phyloP scores from a whole-genome alignment of 805 yeast species.

The Sungouiella thailandica region DNA sequence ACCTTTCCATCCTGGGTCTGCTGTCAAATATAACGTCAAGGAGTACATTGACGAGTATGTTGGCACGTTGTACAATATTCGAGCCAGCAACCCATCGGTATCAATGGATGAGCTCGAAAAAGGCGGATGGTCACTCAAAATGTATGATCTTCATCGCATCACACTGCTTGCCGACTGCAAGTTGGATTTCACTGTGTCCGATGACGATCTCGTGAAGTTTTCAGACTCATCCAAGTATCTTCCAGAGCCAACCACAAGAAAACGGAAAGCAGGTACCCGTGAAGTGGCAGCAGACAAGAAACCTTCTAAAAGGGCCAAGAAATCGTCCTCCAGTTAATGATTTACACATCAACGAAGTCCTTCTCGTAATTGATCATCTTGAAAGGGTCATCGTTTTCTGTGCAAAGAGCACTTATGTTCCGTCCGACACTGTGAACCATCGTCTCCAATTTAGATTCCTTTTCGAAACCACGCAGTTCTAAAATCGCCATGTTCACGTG shows the following conservation, averaged over 20 bases:
- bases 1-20: constrained; percentile 16
- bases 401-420: constrained; percentile 27
- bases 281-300: no score
- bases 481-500: constrained; percentile 18
- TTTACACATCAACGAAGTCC: constrained; percentile 27
- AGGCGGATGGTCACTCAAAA: constrained; percentile 37
- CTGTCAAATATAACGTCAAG: constrained; percentile 37
- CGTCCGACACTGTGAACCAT: constrained; percentile 26
- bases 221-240: not conserved
- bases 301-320: not conserved
- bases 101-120: constrained; percentile 18
- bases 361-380: constrained; percentile 33
- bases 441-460: constrained; percentile 26
- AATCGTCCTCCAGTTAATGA: not conserved
- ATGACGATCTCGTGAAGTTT: constrained; percentile 6
- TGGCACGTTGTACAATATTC: constrained; percentile 7
- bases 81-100: not conserved
- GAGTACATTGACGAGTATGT: constrained; percentile 38
- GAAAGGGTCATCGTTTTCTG: constrained; percentile 29
- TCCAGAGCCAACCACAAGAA: constrained; percentile 2
- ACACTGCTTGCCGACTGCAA: constrained; percentile 22
- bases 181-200: constrained; percentile 16
- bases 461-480: constrained; percentile 22
- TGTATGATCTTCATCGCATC: constrained; percentile 20
- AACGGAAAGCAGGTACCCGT: not conserved